Percentiles rank a stretch among this genome's conserved stretches.
Evolutionary conservation across 139 green algal species (phyloP).

Genomic region (Chlorella sp.): DNA sequence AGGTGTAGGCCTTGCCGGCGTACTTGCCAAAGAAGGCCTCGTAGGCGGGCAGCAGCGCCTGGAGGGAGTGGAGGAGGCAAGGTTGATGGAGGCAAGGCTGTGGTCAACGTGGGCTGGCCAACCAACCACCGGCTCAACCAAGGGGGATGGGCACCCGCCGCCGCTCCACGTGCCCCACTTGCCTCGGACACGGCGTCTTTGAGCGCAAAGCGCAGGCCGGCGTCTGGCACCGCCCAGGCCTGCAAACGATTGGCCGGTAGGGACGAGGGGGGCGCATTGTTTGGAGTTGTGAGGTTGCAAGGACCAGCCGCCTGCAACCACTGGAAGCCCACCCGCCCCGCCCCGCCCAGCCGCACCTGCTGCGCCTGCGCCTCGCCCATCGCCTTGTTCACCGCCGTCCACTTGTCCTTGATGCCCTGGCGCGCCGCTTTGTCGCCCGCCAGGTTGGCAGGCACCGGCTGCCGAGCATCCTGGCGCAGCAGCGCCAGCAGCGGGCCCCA

Average conservation of each 20-base stretch:
- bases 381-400: conserved; percentile 23
- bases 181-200: conserved; percentile 45
- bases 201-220: conserved; percentile 41
- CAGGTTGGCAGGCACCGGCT: neutral
- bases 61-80: no score
- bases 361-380: conserved; percentile 10
- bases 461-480: conserved; percentile 12
- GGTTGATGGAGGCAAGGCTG: no score
- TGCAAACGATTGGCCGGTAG: neutral
- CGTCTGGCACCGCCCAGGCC: conserved; percentile 45
- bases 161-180: no score
- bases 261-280: no score
- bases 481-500: conserved; percentile 15
- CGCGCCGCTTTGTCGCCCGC: conserved; percentile 18
- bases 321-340: neutral
- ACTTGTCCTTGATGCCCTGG: conserved; percentile 28
- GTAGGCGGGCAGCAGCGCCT: conserved; percentile 44
- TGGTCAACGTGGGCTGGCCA: no score
- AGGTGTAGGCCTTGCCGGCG: neutral
- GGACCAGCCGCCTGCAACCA: neutral
- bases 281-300: no score
- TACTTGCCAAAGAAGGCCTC: conserved; percentile 19
- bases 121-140: no score
- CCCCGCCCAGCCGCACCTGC: neutral
- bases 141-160: no score